Conservation (phyloP, 148 eudicot species). For the Amaranthus hypochondriacus region DNA sequence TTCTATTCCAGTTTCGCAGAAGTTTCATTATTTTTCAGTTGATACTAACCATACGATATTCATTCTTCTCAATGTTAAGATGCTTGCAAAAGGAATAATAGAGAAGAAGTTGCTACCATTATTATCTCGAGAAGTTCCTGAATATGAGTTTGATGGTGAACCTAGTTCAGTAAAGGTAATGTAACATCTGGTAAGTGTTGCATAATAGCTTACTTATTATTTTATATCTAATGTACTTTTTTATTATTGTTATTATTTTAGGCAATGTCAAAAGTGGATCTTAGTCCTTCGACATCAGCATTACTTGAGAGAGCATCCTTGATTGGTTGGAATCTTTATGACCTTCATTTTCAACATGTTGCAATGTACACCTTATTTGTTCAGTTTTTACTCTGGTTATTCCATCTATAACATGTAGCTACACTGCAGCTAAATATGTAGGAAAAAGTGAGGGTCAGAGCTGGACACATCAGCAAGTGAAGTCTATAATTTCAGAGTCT, state of each 20-base stretch:
- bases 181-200: slow-evolving; percentile 21
- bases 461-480: slow-evolving; percentile 74
- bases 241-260: slow-evolving; percentile 19
- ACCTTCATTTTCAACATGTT: slow-evolving; percentile 10
- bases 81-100: slow-evolving; percentile 82
- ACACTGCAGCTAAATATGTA: slow-evolving; percentile 66
- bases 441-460: slow-evolving; percentile 74
- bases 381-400: slow-evolving; percentile 2
- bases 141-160: slow-evolving; percentile 53
- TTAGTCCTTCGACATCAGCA: slow-evolving; percentile 71
- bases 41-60: slow-evolving; percentile 16
- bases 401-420: background rate
- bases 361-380: slow-evolving; percentile 3
- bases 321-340: slow-evolving; percentile 50
- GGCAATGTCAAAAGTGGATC: slow-evolving; percentile 69
- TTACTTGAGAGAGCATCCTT: slow-evolving; percentile 73
- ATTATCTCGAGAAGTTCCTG: slow-evolving; percentile 53
- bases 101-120: slow-evolving; percentile 70
- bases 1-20: slow-evolving; percentile 7
- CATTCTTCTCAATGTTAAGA: slow-evolving; percentile 37
- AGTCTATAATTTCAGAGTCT: slow-evolving; percentile 64
- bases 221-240: slow-evolving; percentile 4
- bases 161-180: slow-evolving; percentile 54
- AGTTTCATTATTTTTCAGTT: background rate
- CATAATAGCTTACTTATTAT: slow-evolving; percentile 12